These are phyloP conservation scores for Scheffersomyces cryptocercus DNA, from an alignment of 1,139 yeast genomes.

Conservation along the genomic window DNA sequence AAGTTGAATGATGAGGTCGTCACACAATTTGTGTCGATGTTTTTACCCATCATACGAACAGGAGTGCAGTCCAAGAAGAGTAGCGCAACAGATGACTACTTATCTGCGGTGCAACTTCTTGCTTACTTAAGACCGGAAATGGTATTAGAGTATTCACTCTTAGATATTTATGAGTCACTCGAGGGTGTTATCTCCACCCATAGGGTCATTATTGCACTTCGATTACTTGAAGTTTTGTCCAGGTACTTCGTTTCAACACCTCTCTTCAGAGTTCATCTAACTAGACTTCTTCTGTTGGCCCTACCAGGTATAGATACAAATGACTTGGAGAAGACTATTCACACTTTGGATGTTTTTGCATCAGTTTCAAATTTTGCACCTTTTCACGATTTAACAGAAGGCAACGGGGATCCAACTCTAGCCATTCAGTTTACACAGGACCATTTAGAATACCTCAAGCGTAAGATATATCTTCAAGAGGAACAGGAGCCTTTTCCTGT, in stretches of 20 bases:
- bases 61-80: constrained; percentile 81
- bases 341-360: constrained; percentile 70
- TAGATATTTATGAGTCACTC: constrained; percentile 82
- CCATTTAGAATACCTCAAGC: constrained; percentile 55
- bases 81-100: constrained; percentile 58
- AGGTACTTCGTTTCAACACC: constrained; percentile 69
- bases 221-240: constrained; percentile 64
- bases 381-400: constrained; percentile 52
- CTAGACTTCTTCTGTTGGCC: constrained; percentile 68
- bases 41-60: constrained; percentile 59
- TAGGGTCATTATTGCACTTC: constrained; percentile 72
- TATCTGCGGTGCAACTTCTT: constrained; percentile 61
- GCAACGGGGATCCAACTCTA: constrained; percentile 47
- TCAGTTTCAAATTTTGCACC: constrained; percentile 76
- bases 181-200: constrained; percentile 83
- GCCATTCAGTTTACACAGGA: constrained; percentile 75
- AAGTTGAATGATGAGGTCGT: constrained; percentile 48
- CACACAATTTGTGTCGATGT: constrained; percentile 51
- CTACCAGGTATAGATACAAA: constrained; percentile 88
- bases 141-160: constrained; percentile 63
- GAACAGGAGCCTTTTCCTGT: constrained; percentile 18
- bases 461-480: constrained; percentile 24
- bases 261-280: constrained; percentile 72
- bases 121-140: constrained; percentile 63
- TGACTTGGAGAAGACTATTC: constrained; percentile 73